Percentiles rank a stretch among this genome's conserved stretches.
These are phyloP conservation scores for Iodosphaeria phyllophila DNA, from an alignment of 2,329 filamentous ascomycete species.

Conservation along the genomic window DNA sequence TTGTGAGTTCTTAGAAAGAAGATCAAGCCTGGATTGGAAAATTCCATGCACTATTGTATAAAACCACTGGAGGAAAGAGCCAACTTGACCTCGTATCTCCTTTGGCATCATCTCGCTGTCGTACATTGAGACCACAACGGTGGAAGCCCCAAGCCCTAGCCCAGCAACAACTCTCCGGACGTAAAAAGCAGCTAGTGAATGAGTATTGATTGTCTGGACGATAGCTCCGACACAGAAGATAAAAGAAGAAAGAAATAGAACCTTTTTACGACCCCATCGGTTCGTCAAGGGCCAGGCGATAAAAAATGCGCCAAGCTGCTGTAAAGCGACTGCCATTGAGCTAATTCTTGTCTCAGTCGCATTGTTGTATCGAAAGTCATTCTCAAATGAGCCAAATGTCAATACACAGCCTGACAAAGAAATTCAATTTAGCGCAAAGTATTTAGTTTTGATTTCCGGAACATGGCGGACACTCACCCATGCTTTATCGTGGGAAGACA, in stretches of 20 bases:
- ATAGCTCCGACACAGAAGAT: constrained; percentile 23
- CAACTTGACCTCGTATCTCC: constrained; percentile 25
- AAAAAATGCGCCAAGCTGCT: constrained; percentile 15
- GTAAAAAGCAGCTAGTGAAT: constrained; percentile 17
- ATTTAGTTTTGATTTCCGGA: constrained; percentile 3
- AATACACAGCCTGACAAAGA: constrained; percentile 16
- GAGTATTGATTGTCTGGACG: constrained; percentile 22
- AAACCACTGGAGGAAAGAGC: constrained; percentile 31
- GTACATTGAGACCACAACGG: constrained; percentile 10
- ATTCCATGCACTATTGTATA: too few species aligned
- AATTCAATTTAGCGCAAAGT: too few species aligned
- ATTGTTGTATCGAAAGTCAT: constrained; percentile 11
- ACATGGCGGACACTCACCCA: constrained; percentile 6
- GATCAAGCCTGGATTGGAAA: too few species aligned
- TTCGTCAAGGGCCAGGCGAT: constrained; percentile 14
- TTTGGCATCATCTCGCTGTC: constrained; percentile 19
- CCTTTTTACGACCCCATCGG: constrained; percentile 11
- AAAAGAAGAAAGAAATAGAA: constrained; percentile 18
- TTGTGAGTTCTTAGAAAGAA: too few species aligned
- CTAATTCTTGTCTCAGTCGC: constrained; percentile 9
- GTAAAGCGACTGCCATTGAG: constrained; percentile 13
- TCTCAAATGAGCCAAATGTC: constrained; percentile 11
- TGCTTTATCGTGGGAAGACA: constrained; percentile 3
- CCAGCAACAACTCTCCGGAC: constrained; percentile 13
- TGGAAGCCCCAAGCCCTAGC: constrained; percentile 8